phyloP scores from a whole-genome alignment of 257 asterid genomes.

The Henckelia pumila region DNA sequence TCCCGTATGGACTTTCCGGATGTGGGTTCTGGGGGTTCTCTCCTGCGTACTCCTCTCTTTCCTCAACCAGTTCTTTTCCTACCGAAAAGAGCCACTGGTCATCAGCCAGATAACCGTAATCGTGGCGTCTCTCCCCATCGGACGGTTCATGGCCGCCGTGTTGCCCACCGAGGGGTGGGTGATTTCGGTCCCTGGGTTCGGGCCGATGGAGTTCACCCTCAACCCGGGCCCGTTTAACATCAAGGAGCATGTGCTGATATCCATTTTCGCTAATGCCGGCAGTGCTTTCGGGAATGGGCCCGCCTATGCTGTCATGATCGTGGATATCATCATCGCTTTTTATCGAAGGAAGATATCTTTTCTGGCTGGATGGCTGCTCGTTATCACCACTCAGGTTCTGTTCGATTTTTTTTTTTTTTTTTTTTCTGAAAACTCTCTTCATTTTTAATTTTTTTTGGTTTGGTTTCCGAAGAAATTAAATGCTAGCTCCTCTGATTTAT shows the following conservation, averaged over 20 bases:
- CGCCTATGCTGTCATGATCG: slow-evolving; percentile 75
- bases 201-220: slow-evolving; percentile 43
- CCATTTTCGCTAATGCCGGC: slow-evolving; percentile 81
- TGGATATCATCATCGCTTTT: slow-evolving; percentile 60
- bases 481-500: too few species aligned
- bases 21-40: slow-evolving; percentile 70
- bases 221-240: slow-evolving; percentile 87
- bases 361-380: slow-evolving; percentile 63
- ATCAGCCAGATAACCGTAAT: slow-evolving; percentile 64
- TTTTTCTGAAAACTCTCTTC: too few species aligned
- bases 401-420: too few species aligned
- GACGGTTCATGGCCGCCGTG: slow-evolving; percentile 72
- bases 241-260: slow-evolving; percentile 75
- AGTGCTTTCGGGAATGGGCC: slow-evolving; percentile 71
- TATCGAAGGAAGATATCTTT: slow-evolving; percentile 60
- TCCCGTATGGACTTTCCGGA: slow-evolving; percentile 86
- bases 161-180: slow-evolving; percentile 49
- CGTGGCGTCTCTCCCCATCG: slow-evolving; percentile 70
- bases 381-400: slow-evolving; percentile 70
- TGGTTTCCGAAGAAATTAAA: too few species aligned
- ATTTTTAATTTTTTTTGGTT: too few species aligned
- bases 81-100: slow-evolving; percentile 60
- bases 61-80: slow-evolving; percentile 72
- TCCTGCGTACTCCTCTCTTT: slow-evolving; percentile 70
- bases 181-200: slow-evolving; percentile 44